Conservation (phyloP, 73 alveolate species). For the Paramecium sonneborni region DNA sequence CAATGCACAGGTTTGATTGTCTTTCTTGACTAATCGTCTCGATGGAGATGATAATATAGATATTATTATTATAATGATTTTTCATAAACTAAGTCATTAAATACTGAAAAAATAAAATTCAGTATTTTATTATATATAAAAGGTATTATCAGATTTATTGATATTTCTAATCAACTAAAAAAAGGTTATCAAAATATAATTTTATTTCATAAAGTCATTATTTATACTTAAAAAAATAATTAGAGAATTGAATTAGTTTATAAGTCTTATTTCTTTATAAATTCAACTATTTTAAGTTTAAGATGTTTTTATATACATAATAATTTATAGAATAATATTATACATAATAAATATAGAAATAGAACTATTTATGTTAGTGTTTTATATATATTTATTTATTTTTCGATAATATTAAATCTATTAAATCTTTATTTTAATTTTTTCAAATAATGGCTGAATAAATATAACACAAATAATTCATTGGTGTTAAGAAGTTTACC, state of each 20-base stretch:
- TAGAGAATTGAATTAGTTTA: too few species aligned
- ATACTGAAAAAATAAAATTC: background rate
- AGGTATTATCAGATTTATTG: background rate
- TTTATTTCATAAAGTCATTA: too few species aligned
- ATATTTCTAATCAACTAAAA: background rate
- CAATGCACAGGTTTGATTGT: background rate
- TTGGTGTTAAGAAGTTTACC: constrained; percentile 48
- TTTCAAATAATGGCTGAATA: constrained; percentile 59
- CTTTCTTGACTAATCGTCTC: background rate
- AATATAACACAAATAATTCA: constrained; percentile 20
- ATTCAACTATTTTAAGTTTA: too few species aligned
- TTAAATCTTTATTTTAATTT: constrained; percentile 2
- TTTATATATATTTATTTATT: background rate
- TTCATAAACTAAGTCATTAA: background rate
- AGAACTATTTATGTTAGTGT: background rate
- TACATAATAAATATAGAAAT: too few species aligned
- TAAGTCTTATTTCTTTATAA: too few species aligned
- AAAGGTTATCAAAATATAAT: background rate
- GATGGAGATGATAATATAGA: background rate
- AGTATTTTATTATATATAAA: background rate
- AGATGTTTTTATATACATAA: too few species aligned
- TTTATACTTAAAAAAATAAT: too few species aligned
- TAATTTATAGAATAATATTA: too few species aligned
- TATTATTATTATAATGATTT: background rate
- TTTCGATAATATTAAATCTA: background rate